Evolutionary conservation across 495 filamentous ascomycete species (phyloP), one percentile per base, ranked within the genome.

Genomic region (Hyphodiscus hymeniophilus): DNA sequence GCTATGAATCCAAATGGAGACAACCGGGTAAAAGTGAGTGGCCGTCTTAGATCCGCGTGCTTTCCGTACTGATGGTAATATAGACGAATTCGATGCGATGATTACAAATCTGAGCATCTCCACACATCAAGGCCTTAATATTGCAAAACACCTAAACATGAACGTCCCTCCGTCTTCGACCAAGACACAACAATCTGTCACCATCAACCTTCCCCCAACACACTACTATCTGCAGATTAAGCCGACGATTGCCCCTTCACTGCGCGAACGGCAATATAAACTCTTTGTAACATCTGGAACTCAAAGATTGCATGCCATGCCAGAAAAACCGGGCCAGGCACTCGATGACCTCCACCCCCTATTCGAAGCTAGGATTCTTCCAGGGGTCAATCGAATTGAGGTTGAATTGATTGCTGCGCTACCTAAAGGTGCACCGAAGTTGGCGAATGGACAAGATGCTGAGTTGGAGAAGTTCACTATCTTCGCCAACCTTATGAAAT

Each of bases 391-490:
- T 51, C 72, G 75, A 24, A 72, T 89, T 16, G 78, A 80, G 40
- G 65, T 87, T 7, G 77, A 82, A 36, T 59, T 84, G 28, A 73
- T 85, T 58, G 78, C 76, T n/a, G 72, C 76, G 4, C 66, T 80
- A 13, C 73, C 79, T 2, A 74, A 69, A 44, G 77, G 78, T 7
- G 68, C 79, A 42, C 60, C 64, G 36, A 79, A 72, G 54, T 63
- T 70, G 0, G 58, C 67, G 0, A 66, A 63, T 38, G 81, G 79
- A 10, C 69, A 72, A 6, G 80, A 77, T 46, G 68, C 75, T 46
- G 85, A 87, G 52, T 62, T 86, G 56, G 85, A 89, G 66, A 83
- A 72, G 51, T 63, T 85, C 34, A 80, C 73, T 10, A 61, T 85
- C 8, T 79, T 80, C 56, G 69, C 77, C 38, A 76, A 80, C 59